Evolutionary conservation across 305 asterid species (phyloP).

Genomic region (Solanum hybrid): DNA sequence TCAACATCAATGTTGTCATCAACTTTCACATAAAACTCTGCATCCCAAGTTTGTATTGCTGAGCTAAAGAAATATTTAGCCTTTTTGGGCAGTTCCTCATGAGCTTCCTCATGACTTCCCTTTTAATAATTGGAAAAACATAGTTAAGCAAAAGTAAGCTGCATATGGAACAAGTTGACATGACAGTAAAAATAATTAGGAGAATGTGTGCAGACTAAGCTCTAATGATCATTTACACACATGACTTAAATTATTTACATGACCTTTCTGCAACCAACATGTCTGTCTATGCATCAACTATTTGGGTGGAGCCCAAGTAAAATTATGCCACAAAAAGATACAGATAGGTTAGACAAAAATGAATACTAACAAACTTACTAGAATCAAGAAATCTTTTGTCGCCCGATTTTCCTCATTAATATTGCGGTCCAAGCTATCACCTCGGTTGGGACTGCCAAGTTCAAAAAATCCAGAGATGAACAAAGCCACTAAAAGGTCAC

Average conservation of each 20-base stretch:
- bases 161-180: background rate
- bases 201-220: background rate
- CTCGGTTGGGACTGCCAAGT: slow-evolving; percentile 80
- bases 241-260: background rate
- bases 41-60: slow-evolving; percentile 94
- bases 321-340: background rate
- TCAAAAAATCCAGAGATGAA: slow-evolving; percentile 7
- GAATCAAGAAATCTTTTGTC: slow-evolving; percentile 77
- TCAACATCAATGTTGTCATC: slow-evolving; percentile 71
- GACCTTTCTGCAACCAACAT: background rate
- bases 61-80: slow-evolving; percentile 75
- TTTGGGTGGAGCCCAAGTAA: background rate
- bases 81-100: slow-evolving; percentile 76
- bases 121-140: slow-evolving; percentile 12
- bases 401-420: slow-evolving; percentile 65
- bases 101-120: slow-evolving; percentile 93
- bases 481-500: background rate
- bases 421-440: slow-evolving; percentile 95
- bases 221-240: background rate
- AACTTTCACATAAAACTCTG: slow-evolving; percentile 81
- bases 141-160: slow-evolving; percentile 3
- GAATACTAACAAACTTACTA: slow-evolving; percentile 37
- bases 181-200: background rate
- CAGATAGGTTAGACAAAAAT: background rate
- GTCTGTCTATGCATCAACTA: background rate